Base-by-base conservation (phyloP, 257 asterid species). In the Capsicum baccatum region DNA sequence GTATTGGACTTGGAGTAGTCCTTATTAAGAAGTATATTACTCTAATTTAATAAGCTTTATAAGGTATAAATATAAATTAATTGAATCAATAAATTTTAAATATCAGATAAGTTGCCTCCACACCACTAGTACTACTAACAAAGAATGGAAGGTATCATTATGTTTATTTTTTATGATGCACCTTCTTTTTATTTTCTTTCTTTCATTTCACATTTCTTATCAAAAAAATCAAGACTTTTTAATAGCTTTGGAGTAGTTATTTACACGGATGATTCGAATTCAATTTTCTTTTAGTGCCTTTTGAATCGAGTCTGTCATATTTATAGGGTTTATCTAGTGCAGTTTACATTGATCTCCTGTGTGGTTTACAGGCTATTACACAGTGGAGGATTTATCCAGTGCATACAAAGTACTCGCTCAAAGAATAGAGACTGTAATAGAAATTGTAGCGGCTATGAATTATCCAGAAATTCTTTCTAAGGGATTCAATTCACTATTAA, bases 91-190 rank as follows among this genome's bases (percentile, higher is more conserved):
- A 39, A 8, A 15, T 68, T 59, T 68, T 37, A 5, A 42, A 16
- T 68, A 68, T 15, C 54, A 8, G 0, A 15, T 69, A 60, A 60
- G 3, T 39, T 69, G 52, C 16, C 15, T 6, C n/a, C 17, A 76
- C 15, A 26, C n/a, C 17, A 54, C 15, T 54, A 9, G 33, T 39
- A 39, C 48, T 26, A 54, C 3, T 21, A 54, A 54, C 81, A 76
- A 52, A 26, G 64, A 76, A 71, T 71, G 57, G 56, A 26, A 54
- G 50, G 64, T 64, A 76, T 76, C 64, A 76, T 76, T 33, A 54
- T 76, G 21, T 76, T 48, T 50, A 21, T 44, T 26, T 50, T 74
- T 50, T 74, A 21, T 50, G 52, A 3, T 66, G 4, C 10, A 7
- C 2, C 81, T 50, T n/a, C 7, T 21, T 50, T 50, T 71, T 50